phyloP scores from a whole-genome alignment of 1,139 yeast genomes.

The Saccharomyces hybrid region DNA sequence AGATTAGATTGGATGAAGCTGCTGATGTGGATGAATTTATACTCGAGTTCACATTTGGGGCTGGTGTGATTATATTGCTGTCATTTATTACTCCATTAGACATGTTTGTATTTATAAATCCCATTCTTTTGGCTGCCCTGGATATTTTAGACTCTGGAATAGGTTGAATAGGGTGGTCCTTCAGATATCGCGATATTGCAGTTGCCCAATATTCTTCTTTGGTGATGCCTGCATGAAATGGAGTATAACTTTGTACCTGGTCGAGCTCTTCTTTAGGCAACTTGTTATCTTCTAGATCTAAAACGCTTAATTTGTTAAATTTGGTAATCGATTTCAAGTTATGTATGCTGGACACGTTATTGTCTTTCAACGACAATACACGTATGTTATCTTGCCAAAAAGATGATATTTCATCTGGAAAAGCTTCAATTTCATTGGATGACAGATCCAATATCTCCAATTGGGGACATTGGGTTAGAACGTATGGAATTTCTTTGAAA shows the following conservation, averaged over 20 bases:
- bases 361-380: constrained; percentile 58
- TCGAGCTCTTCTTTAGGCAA: constrained; percentile 53
- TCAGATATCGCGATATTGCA: constrained; percentile 26
- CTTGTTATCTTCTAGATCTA: constrained; percentile 65
- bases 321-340: constrained; percentile 46
- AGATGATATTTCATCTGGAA: constrained; percentile 38
- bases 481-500: constrained; percentile 46
- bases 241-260: constrained; percentile 40
- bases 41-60: not conserved
- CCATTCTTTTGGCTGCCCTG: constrained; percentile 65
- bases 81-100: constrained; percentile 7
- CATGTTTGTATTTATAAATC: constrained; percentile 44
- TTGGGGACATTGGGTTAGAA: constrained; percentile 36
- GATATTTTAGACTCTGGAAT: constrained; percentile 24
- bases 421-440: constrained; percentile 41
- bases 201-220: constrained; percentile 29
- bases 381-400: constrained; percentile 39
- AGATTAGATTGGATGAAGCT: constrained; percentile 1
- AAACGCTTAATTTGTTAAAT: constrained; percentile 48
- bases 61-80: not conserved
- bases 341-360: constrained; percentile 52
- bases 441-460: constrained; percentile 68
- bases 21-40: not conserved
- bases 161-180: constrained; percentile 10
- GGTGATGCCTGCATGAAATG: constrained; percentile 13